Evolutionary conservation across 139 green algal genomes (phyloP).

Genomic region (Microglena sp.): DNA sequence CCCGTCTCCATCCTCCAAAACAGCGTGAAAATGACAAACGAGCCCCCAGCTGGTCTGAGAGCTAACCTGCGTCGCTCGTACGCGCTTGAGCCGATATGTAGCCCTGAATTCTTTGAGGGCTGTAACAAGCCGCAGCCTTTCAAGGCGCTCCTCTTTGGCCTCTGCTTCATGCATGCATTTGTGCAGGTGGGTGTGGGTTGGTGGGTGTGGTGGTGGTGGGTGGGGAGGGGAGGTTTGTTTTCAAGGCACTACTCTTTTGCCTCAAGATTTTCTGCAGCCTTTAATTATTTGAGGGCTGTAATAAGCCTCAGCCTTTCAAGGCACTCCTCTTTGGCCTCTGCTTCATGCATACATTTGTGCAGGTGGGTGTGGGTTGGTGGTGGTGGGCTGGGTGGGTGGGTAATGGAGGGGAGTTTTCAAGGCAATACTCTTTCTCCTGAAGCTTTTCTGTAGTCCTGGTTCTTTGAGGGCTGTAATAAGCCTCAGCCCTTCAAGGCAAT

Average conservation of each 20-base stretch:
- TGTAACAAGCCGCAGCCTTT: conserved; percentile 36
- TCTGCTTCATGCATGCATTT: conserved; percentile 56
- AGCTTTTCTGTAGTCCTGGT: conserved; percentile 8
- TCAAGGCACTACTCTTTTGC: no score
- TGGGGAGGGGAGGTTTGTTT: no score
- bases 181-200: no score
- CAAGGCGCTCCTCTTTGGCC: conserved; percentile 59
- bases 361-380: no score
- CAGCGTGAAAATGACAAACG: conserved; percentile 69
- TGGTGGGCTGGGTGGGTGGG: no score
- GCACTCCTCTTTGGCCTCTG: conserved; percentile 50
- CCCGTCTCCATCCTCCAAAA: conserved; percentile 58
- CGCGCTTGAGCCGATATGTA: conserved; percentile 25
- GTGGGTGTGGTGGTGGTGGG: no score
- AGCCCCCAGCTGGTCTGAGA: conserved; percentile 51
- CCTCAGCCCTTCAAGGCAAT: conserved; percentile 49
- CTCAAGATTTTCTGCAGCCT: conserved; percentile 10
- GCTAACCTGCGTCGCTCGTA: conserved; percentile 55
- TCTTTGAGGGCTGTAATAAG: conserved; percentile 24
- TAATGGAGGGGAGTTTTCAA: no score
- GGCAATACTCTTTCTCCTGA: no score
- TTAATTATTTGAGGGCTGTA: conserved; percentile 16
- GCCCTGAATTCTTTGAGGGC: conserved; percentile 13
- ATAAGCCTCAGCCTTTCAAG: conserved; percentile 51
- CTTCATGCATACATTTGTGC: conserved; percentile 60